A percentile compares a stretch with the other conserved stretches of the same genome.
Evolutionary conservation across 192 early-diverging fungal species (phyloP).

Genomic region (Gonapodya prolifera): DNA sequence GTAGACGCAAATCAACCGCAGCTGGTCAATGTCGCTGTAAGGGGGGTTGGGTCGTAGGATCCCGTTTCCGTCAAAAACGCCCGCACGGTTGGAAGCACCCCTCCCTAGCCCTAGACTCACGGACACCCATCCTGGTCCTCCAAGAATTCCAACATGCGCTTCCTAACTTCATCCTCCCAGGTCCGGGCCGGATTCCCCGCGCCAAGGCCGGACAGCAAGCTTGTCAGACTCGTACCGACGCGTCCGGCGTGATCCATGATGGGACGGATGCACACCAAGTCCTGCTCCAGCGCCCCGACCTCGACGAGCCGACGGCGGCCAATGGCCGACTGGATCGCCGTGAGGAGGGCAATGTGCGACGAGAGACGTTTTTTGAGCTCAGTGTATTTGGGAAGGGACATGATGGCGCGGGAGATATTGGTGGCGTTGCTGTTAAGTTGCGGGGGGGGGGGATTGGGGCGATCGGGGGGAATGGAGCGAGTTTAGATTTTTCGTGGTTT

Average conservation of each 20-base stretch:
- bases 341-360: slow-evolving; percentile 62
- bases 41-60: too few species aligned
- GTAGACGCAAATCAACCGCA: slow-evolving; percentile 70
- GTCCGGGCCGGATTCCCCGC: neutral
- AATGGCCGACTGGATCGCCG: slow-evolving; percentile 60
- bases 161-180: neutral
- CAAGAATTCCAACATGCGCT: neutral
- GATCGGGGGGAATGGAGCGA: too few species aligned
- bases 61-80: too few species aligned
- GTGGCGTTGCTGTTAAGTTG: neutral
- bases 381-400: slow-evolving; percentile 73
- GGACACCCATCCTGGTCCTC: neutral
- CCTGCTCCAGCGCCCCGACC: slow-evolving; percentile 66
- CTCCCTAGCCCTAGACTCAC: neutral
- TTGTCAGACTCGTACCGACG: neutral
- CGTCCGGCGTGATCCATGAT: neutral
- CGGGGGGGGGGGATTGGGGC: too few species aligned
- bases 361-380: slow-evolving; percentile 69
- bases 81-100: too few species aligned
- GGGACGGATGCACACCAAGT: slow-evolving; percentile 26
- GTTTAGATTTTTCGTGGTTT: neutral
- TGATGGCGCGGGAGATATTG: slow-evolving; percentile 26
- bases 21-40: slow-evolving; percentile 50
- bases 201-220: neutral
- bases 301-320: slow-evolving; percentile 44